Base-by-base conservation (phyloP, 306 rosid genomes). In the Sindora glabra region DNA sequence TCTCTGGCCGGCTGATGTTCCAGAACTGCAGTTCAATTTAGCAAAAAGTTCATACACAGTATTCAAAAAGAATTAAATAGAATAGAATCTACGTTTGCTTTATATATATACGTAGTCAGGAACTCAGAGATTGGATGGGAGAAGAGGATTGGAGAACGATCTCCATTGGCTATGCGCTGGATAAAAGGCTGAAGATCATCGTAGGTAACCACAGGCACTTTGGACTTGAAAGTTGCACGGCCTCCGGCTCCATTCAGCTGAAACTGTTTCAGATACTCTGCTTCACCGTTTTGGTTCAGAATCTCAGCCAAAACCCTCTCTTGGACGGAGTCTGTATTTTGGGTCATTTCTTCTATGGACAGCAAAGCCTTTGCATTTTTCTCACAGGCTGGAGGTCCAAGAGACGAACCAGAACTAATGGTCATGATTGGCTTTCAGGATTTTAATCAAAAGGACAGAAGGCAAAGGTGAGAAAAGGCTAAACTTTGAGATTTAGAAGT, bases 1-100 rank as follows among this genome's bases (percentile, higher is more conserved):
- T 58, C 95, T 72, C 64, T 92, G 95, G 0, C 99, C 99, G 3
- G 90, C 96, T 0, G 99, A 92, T 7, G 99, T 92, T 49, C 99
- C 99, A 24, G 99, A 92, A 26, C 99, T 92, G 89, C 41, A 74
- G 9, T 33, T 54, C 25, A 4, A 4, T 3, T 12, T n/a, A n/a
- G n/a, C n/a, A n/a, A n/a, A n/a, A n/a, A n/a, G n/a, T n/a, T n/a
- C n/a, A 3, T 15, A 50, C 7, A 29, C 52, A 51, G 63, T 42
- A 1, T 23, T 11, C 37, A 33, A 14, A 10, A 3, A 46, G 8
- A 4, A 56, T 18, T 33, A 16, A 1, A 36, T 26, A 14, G 6
- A 38, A 29, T 8, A 25, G n/a, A n/a, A n/a, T n/a, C n/a, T n/a
- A n/a, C n/a, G n/a, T n/a, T n/a, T n/a, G n/a, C n/a, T n/a, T 10